phyloP scores from a whole-genome alignment of 108 stramenopile genomes.

The Nitzschia inconspicua region DNA sequence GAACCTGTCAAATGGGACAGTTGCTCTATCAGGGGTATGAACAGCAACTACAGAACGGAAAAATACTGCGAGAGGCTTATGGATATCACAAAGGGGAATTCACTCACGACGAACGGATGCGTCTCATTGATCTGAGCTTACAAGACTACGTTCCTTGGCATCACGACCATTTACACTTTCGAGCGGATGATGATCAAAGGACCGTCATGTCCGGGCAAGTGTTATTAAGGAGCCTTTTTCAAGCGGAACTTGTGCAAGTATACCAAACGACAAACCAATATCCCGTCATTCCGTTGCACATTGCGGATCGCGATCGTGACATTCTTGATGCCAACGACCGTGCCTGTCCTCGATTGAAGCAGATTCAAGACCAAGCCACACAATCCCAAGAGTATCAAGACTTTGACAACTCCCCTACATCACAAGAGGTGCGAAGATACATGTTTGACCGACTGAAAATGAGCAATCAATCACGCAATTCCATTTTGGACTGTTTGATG shows the following conservation, averaged over 20 bases:
- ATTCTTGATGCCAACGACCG: constrained; percentile 61
- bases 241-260: constrained; percentile 25
- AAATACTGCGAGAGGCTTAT: constrained; percentile 67
- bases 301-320: constrained; percentile 72
- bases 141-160: constrained; percentile 13
- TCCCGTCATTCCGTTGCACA: constrained; percentile 62
- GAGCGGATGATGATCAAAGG: constrained; percentile 86
- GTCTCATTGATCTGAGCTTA: constrained; percentile 46
- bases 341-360: constrained; percentile 60
- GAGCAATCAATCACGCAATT: constrained; percentile 4
- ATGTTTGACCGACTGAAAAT: constrained; percentile 16
- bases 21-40: constrained; percentile 73
- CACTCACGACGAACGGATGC: constrained; percentile 48
- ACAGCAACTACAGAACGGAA: constrained; percentile 77
- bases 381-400: constrained; percentile 33
- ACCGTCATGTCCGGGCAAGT: constrained; percentile 83
- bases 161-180: constrained; percentile 42
- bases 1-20: constrained; percentile 89
- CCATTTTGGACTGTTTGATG: constrained; percentile 79
- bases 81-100: constrained; percentile 42
- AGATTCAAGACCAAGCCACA: constrained; percentile 37
- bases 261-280: neutral
- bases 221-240: constrained; percentile 74
- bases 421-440: constrained; percentile 20
- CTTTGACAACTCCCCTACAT: constrained; percentile 39